Evolutionary conservation across 2,329 filamentous ascomycete genomes (phyloP), one percentile per base, ranked within the genome.

Genomic region (Aspergillus calidoustus): DNA sequence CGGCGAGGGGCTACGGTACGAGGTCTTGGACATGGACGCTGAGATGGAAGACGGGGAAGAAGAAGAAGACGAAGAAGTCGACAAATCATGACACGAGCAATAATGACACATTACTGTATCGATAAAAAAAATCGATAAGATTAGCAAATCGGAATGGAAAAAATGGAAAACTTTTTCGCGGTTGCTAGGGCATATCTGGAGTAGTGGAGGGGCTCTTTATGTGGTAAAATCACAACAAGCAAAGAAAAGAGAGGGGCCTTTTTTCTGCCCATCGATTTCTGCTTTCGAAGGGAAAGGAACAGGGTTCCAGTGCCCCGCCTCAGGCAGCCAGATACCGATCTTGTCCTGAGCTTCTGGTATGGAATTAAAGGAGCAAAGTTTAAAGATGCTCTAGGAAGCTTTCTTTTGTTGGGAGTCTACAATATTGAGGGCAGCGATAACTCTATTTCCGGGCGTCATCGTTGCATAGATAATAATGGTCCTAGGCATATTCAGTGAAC

Each of bases 21-120:
- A 82, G 52, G 81, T 87, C 15, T 73, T 87, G 61, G 85, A 88
- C 72, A 68, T 88, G 65, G 85, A 82, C 69, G 76, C 80, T 64
- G 77, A 74, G 44, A 72, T 69, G 51, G 73, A 66, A 38, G 69
- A 74, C 11, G 74, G 68, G 19, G 71, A 70, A 7, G 71, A 73
- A 7, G 66, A 64, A 8, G 72, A 71, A 19, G 69, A 69, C 13
- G 69, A 66, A 28, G 71, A 69, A 13, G 57, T 63, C 9, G 54
- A 43, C 15, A 60, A 59, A 30, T 56, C 52, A 44, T 38, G 52
- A 31, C 48, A 60, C 4, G 7, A 53, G 30, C 38, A 55, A 41
- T 58, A 46, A 44, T 44, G 19, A 31, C 19, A 38, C n/a, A 58
- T 31, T 25, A 19, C 19, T 19, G 19, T 19, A 23, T 22, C 41